Evolutionary conservation across 768 basidiomycete genomes (phyloP).

Genomic region (Russula vinacea): DNA sequence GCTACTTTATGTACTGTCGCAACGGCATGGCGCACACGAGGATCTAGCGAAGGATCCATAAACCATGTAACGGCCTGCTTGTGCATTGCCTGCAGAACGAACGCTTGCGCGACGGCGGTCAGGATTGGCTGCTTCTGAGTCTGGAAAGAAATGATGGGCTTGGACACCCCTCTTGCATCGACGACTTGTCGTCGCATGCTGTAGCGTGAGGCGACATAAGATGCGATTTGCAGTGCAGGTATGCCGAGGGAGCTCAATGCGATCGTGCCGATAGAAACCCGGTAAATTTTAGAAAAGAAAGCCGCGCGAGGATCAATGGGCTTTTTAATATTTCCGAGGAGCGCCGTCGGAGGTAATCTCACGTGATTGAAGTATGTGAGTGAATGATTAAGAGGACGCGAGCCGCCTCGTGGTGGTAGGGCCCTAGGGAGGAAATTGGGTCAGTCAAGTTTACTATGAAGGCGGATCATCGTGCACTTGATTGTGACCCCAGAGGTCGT

Average conservation of each 20-base stretch:
- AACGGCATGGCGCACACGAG: conserved; percentile 52
- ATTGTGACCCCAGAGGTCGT: conserved; percentile 40
- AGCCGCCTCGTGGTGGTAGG: conserved; percentile 27
- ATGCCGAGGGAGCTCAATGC: conserved; percentile 35
- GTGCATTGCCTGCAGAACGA: conserved; percentile 47
- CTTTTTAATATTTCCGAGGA: conserved; percentile 31
- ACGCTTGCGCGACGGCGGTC: conserved; percentile 49
- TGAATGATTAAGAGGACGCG: conserved; percentile 38
- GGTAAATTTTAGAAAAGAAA: conserved; percentile 30
- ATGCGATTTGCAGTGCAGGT: conserved; percentile 50
- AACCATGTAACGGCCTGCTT: conserved; percentile 42
- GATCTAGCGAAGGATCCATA: conserved; percentile 42
- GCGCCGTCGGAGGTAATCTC: conserved; percentile 33
- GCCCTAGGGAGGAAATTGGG: conserved; percentile 2
- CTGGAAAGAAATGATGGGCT: conserved; percentile 59
- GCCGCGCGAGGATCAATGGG: conserved; percentile 21
- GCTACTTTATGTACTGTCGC: conserved; percentile 57
- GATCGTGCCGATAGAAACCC: conserved; percentile 33
- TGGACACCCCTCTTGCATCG: conserved; percentile 42
- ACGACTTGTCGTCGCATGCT: conserved; percentile 52
- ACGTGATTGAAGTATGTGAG: conserved; percentile 37
- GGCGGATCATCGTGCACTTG: conserved; percentile 29
- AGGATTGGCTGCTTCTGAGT: conserved; percentile 63
- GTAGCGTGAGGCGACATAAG: conserved; percentile 57
- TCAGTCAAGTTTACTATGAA: not conserved